A percentile compares a stretch with the other conserved stretches of the same genome.
phyloP scores from a whole-genome alignment of 495 filamentous ascomycete species.

The Penicillium cinerascens region DNA sequence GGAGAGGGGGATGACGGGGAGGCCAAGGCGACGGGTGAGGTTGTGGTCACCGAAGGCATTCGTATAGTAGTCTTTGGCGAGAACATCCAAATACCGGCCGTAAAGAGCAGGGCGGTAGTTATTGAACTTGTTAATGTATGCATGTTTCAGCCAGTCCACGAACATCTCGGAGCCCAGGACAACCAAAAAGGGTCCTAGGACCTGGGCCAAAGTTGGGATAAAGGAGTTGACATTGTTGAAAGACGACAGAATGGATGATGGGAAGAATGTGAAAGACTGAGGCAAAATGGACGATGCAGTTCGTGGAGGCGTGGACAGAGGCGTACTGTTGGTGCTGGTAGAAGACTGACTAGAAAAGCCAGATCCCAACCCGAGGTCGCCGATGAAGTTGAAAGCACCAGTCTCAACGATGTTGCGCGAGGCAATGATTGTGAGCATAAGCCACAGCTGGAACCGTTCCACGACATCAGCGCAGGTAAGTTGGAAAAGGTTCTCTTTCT shows the following conservation, averaged over 20 bases:
- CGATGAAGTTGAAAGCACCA: constrained; percentile 52
- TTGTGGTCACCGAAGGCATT: constrained; percentile 90
- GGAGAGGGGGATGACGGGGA: constrained; percentile 87
- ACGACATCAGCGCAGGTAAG: constrained; percentile 95
- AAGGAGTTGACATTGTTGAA: constrained; percentile 44
- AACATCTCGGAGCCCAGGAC: constrained; percentile 95
- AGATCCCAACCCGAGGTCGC: constrained; percentile 30
- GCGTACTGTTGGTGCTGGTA: constrained; percentile 45
- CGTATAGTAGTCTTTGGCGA: constrained; percentile 97
- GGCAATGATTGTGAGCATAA: constrained; percentile 94
- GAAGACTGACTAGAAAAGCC: constrained; percentile 29
- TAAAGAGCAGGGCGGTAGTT: constrained; percentile 89
- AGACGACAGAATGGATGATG: constrained; percentile 47
- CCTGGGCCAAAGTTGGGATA: constrained; percentile 74
- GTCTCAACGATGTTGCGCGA: constrained; percentile 94
- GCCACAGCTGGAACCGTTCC: constrained; percentile 94
- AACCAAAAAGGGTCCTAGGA: constrained; percentile 85
- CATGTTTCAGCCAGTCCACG: constrained; percentile 96
- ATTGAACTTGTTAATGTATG: constrained; percentile 98
- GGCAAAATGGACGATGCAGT: constrained; percentile 67
- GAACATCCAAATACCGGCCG: constrained; percentile 79
- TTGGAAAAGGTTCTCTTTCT: constrained; percentile 97
- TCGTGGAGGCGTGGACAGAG: constrained; percentile 44
- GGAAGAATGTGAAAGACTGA: constrained; percentile 82
- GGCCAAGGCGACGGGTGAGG: constrained; percentile 81